Evolutionary conservation across 2,329 filamentous ascomycete species (phyloP), one percentile per base, ranked within the genome.

Genomic region (Talaromyces islandicus): DNA sequence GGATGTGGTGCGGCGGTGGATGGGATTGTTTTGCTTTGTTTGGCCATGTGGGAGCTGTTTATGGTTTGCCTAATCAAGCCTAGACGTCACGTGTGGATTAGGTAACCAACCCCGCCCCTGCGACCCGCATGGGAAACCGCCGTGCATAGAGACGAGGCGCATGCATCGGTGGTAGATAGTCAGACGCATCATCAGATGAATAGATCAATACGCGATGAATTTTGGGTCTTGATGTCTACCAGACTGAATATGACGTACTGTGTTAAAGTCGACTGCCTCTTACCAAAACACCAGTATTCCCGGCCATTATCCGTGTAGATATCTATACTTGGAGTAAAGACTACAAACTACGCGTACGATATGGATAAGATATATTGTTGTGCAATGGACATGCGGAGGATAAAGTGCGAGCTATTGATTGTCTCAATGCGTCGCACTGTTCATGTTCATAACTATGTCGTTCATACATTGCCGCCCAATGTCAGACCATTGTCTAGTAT

Each of bases 21-120:
- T 50, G 27, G 30, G 32, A 56, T 54, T 57, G 56, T 58, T 56
- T 60, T 60, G 51, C 48, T 52, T 29, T 57, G 60, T 46, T 48
- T 57, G 60, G 46, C 41, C 60, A 50, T 55, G 30, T 54, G 38
- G 50, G 54, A 60, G 53, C 43, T 62, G 62, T 64, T 64, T 64
- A 64, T 60, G 57, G 62, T 57, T 64, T 64, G 57, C 62, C 60
- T 58, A 57, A 52, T 62, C 43, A 2, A 57, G 62, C 24, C 38
- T 64, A 59, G 62, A 17, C 7, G 11, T 61, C 60, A 59, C 60
- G 60, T 59, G 60, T 19, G 14, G 32, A 54, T 57, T 30, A 60
- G 24, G 46, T 54, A 57, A 54, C 10, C 32, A n/a, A 5, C n/a
- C 38, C 21, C 12, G 25, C 25, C 25, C 25, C 25, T n/a, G n/a